Evolutionary conservation across 192 early-diverging fungal species (phyloP).

Genomic region (Rhizophagus clarus): DNA sequence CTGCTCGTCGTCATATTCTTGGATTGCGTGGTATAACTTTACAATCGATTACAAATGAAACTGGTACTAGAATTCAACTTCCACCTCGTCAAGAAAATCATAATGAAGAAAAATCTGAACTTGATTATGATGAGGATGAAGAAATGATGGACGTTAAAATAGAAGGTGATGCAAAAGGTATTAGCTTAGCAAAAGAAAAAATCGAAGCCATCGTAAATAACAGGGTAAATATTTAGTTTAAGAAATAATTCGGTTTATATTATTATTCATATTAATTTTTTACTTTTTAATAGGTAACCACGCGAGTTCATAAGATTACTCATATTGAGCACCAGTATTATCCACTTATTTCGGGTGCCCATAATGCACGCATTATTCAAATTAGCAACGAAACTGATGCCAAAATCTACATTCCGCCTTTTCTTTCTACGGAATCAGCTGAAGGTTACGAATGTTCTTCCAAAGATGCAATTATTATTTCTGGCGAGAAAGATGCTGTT

Average conservation of each 20-base stretch:
- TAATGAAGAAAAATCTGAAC: slow-evolving; percentile 38
- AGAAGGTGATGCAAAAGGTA: slow-evolving; percentile 81
- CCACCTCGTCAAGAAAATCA: slow-evolving; percentile 56
- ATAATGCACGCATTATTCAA: slow-evolving; percentile 60
- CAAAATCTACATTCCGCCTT: slow-evolving; percentile 79
- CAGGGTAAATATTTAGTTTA: slow-evolving; percentile 48
- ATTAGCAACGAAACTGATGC: slow-evolving; percentile 66
- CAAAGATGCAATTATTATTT: slow-evolving; percentile 64
- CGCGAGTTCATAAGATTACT: slow-evolving; percentile 64
- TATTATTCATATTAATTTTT: background rate
- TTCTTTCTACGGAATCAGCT: slow-evolving; percentile 46
- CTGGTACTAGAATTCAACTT: slow-evolving; percentile 75
- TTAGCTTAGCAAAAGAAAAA: slow-evolving; percentile 80
- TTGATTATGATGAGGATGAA: slow-evolving; percentile 66
- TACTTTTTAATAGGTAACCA: slow-evolving; percentile 57
- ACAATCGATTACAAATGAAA: slow-evolving; percentile 71
- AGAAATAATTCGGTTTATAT: background rate
- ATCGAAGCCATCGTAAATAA: slow-evolving; percentile 79
- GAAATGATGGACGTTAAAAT: slow-evolving; percentile 70
- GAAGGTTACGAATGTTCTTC: slow-evolving; percentile 34
- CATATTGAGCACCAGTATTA: slow-evolving; percentile 72
- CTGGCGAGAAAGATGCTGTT: slow-evolving; percentile 78
- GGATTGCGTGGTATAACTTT: slow-evolving; percentile 83
- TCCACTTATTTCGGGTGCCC: slow-evolving; percentile 83
- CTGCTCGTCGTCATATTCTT: slow-evolving; percentile 79